Base-by-base conservation (phyloP, 345 rosid genomes). In the Gossypium mustelinum region DNA sequence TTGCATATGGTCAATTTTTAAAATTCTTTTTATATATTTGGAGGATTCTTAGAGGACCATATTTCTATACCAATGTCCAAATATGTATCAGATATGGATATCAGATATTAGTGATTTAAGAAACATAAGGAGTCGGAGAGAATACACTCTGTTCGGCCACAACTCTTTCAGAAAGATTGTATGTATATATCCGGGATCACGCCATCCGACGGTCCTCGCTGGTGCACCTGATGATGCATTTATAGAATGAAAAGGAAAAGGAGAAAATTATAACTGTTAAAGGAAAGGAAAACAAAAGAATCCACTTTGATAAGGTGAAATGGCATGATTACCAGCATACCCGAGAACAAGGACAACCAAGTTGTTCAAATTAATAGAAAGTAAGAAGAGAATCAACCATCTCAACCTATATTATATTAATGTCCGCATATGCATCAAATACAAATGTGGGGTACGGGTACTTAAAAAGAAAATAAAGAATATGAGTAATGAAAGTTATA, bases 111-210 rank as follows among this genome's bases (percentile, higher is more conserved):
- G 41, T 34, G 41, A 34, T 1, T 34, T 34, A 48, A 48, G 52
- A 48, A 11, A 57, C 41, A 9, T 57, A 27, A 57, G 24, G 62
- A 57, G 29, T 2, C 14, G 1, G 29, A 8, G 62, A 18, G 14
- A 27, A 51, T 84, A 90, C 94, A 72, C 69, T 76, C 69, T 52
- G 24, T 85, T 85, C 18, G 92, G 93, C 92, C 90, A 90, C 59
- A 89, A 66, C 52, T 85, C 96, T 83, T 86, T 84, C 79, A 90
- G 83, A 57, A 89, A 87, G 71, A 90, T 78, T 41, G 96, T 86
- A 75, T 90, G 93, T 74, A 86, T 87, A 72, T 56, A 87, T 77
- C 96, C 96, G 18, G 96, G 93, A 86, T 90, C 93, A 58, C 93
- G 90, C 93, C 96, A 90, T 65, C 96, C 93, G 0, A 89, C 87